A percentile compares a stretch with the other conserved stretches of the same genome.
These are phyloP conservation scores for Hypoxylon sp. DNA, from an alignment of 2,329 filamentous ascomycete genomes.

Conservation along the genomic window DNA sequence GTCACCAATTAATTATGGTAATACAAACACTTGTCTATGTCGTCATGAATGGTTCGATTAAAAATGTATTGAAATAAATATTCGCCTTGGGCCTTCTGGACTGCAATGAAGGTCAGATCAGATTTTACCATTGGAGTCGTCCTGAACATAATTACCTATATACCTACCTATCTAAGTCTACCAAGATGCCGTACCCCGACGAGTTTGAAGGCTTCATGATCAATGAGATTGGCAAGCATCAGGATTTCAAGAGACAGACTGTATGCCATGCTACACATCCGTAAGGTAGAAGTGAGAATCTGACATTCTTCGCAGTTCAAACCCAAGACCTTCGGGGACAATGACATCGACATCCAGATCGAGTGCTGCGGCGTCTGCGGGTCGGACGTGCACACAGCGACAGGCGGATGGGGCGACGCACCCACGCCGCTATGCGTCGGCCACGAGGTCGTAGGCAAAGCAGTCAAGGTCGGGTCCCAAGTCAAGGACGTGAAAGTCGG, in stretches of 20 bases:
- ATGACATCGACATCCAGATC: constrained; percentile 75
- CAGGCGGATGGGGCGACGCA: constrained; percentile 46
- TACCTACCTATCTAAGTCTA: neutral
- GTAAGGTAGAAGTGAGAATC: neutral
- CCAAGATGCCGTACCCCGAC: constrained; percentile 45
- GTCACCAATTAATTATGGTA: constrained; percentile 18
- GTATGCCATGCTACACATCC: constrained; percentile 23
- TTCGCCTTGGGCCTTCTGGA: no score
- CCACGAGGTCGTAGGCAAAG: constrained; percentile 68
- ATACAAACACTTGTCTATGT: no score
- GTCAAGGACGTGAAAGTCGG: constrained; percentile 63
- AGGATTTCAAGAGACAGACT: constrained; percentile 45
- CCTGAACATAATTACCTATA: no score
- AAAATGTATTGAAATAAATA: no score
- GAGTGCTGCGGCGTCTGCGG: constrained; percentile 69
- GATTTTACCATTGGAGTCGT: no score
- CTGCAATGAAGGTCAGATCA: no score
- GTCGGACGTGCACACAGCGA: constrained; percentile 57
- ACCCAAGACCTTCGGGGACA: constrained; percentile 50
- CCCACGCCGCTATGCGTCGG: constrained; percentile 60
- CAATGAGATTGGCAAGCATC: constrained; percentile 43
- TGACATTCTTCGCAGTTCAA: constrained; percentile 39
- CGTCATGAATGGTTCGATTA: constrained; percentile 9
- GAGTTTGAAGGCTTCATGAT: constrained; percentile 47
- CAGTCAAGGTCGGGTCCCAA: constrained; percentile 49